Evolutionary conservation across 2,329 filamentous ascomycete genomes (phyloP), one percentile per base, ranked within the genome.

Genomic region (Exophiala calicioides): DNA sequence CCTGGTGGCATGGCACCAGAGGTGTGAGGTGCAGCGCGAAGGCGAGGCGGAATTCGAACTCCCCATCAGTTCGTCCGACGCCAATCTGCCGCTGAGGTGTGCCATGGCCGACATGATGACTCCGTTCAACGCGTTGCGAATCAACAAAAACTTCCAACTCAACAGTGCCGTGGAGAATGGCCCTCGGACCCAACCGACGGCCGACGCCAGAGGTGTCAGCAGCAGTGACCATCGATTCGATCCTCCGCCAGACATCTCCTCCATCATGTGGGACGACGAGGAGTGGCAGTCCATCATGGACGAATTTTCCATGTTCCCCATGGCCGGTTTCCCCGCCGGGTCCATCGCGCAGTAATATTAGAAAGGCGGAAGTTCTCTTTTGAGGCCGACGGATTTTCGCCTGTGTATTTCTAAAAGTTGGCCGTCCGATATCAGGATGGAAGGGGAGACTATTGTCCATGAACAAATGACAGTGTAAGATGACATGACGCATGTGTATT

Each of bases 211-310:
- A 19, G 16, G 33, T 12, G 12, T 16, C 15, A 37, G 20, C 30
- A 13, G 16, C 10, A n/a, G 10, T 18, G 29, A 30, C 13, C n/a
- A n/a, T n/a, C n/a, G n/a, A n/a, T n/a, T n/a, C n/a, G n/a, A n/a
- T n/a, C 32, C 24, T 13, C 38, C 16, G 23, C 24, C 42, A 21
- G 42, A 45, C 19, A 32, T 13, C 15, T 9, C 24, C 1, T n/a
- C 19, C 19, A 20, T 16, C 9, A 8, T 45, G 18, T 45, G 42
- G 42, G 31, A 40, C 31, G 36, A 40, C 12, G 36, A 40, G 36
- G 36, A 24, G 13, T 47, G 44, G 44, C 44, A 47, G 31, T 47
- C 44, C 18, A 47, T 47, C 21, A 19, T 47, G 29, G 44, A 47
- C 15, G 44, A 40, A 19, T 47, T 47, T 30, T 40, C 29, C 5